Evolutionary conservation across 345 rosid species (phyloP), one percentile per base, ranked within the genome.

Genomic region (Rhodamnia rubescens): DNA sequence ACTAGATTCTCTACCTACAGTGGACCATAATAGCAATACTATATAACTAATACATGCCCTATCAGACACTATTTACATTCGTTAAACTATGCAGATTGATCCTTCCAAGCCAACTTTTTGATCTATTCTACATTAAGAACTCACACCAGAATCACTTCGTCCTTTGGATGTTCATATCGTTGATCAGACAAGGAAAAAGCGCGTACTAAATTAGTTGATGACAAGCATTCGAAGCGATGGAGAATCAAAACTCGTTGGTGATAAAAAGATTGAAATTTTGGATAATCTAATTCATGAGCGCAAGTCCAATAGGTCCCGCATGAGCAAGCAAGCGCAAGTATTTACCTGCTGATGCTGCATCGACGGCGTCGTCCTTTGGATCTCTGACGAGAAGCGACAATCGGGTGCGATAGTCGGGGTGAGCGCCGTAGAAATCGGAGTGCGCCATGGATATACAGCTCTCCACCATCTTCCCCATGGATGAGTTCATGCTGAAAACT

Each of bases 391-490:
- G 85, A 47, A 89, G 32, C 18, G n/a, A 15, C 47, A 89, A 21
- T 74, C 84, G 82, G 11, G 89, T 87, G 32, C 11, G 54, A 54
- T 87, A 83, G 57, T 57, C 15, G 11, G 84, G 56, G 40, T 89
- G 87, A 8, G 53, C 11, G 21, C 83, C 81, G 18, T 89, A 89
- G 47, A 89, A 89, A 52, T 89, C 86, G 2, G 87, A 81, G 47
- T 56, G 57, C 12, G 87, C 87, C 84, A 83, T 86, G 15, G 80
- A 22, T 6, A 85, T 83, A 82, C 84, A 58, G 2, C 32, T 58
- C 32, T 7, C 7, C 29, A 13, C 32, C 69, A 58, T 8, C 69
- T 58, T 58, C 69, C 69, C 32, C 11, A 12, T 7, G 29, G 69
- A 26, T 1, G 69, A 58, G 69, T n/a, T 12, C 32, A 12, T n/a